These are phyloP conservation scores for Strigomonas galati DNA, from an alignment of 208 protist genomes.

Conservation along the genomic window DNA sequence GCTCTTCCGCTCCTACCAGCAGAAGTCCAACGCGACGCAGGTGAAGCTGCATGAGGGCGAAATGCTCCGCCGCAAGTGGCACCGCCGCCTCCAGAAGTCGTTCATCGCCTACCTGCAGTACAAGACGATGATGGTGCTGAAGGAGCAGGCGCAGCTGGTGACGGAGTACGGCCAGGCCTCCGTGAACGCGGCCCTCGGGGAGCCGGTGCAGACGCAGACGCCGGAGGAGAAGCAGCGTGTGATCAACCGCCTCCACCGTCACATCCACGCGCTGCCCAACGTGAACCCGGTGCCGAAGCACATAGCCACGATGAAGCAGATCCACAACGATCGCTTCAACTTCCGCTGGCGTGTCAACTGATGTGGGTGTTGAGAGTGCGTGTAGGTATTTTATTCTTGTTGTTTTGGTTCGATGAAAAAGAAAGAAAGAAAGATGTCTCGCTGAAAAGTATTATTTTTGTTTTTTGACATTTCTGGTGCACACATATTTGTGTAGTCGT, in stretches of 20 bases:
- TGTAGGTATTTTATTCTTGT: background rate
- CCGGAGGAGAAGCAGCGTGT: slow-evolving; percentile 7
- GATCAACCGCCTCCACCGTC: slow-evolving; percentile 38
- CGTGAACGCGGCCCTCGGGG: slow-evolving; percentile 82
- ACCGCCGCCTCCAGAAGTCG: slow-evolving; percentile 78
- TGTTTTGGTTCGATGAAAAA: background rate
- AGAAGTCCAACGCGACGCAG: slow-evolving; percentile 85
- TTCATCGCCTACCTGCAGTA: slow-evolving; percentile 91
- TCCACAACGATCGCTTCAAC: slow-evolving; percentile 91
- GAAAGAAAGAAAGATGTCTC: slow-evolving; percentile 2
- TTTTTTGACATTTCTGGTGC: background rate
- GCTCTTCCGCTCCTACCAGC: slow-evolving; percentile 87
- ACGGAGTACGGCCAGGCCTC: slow-evolving; percentile 83
- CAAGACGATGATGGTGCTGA: slow-evolving; percentile 89
- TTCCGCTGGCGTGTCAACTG: slow-evolving; percentile 88
- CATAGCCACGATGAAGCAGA: slow-evolving; percentile 90
- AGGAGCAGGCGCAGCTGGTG: slow-evolving; percentile 84
- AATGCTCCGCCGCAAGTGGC: slow-evolving; percentile 83
- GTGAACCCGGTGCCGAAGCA: slow-evolving; percentile 83
- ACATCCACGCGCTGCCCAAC: slow-evolving; percentile 57
- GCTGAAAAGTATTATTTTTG: background rate
- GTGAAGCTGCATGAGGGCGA: slow-evolving; percentile 82
- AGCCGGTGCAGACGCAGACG: slow-evolving; percentile 30
- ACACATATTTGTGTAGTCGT: background rate
- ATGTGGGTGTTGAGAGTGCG: background rate